Base-by-base conservation (phyloP, 371 early-diverging fungal genomes). In the Mucor velutinosus region DNA sequence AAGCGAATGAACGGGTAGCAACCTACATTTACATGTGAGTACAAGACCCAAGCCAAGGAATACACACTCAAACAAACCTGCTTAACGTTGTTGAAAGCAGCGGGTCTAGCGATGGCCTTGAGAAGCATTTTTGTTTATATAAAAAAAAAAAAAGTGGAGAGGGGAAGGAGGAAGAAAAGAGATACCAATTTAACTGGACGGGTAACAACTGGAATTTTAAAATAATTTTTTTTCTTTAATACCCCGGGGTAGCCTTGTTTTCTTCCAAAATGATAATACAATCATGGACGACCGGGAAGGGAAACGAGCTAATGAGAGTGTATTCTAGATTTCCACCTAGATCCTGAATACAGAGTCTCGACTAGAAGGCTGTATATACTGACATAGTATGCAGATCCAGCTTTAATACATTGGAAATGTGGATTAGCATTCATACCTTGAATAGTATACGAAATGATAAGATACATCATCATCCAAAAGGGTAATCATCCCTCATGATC, bases 1-100 rank as follows among this genome's bases (percentile, higher is more conserved):
- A 76, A 58, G 82, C 79, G 58, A 79, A 82, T 25, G 78, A 66
- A 43, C 82, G 69, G 32, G 69, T 60, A 27, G 66, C 71, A 61
- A 56, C 29, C 66, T 71, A 66, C 5, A 19, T 45, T 59, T 17
- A 29, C 6, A 64, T 29, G 30, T 55, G 7, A 51, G 21, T 29
- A 6, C 37, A 27, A 51, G 11, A 25, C 2, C 12, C 17, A 39
- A 3, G 21, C 21, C 8, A 11, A 56, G 4, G 14, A 4, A 15
- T 37, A 35, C 15, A 23, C 17, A 17, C 39, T 56, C 15, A 27
- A 39, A 25, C 39, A 58, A 64, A 75, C 76, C 71, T 73, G 61
- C 67, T 69, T 66, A 47, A 70, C 53, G 37, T 58, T 62, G 64
- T 62, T 66, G 35, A 70, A 21, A 65, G 57, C 41, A 66, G 73